Evolutionary conservation across 2,329 filamentous ascomycete species (phyloP), one percentile per base, ranked within the genome.

Genomic region (Polytolypa hystricis): DNA sequence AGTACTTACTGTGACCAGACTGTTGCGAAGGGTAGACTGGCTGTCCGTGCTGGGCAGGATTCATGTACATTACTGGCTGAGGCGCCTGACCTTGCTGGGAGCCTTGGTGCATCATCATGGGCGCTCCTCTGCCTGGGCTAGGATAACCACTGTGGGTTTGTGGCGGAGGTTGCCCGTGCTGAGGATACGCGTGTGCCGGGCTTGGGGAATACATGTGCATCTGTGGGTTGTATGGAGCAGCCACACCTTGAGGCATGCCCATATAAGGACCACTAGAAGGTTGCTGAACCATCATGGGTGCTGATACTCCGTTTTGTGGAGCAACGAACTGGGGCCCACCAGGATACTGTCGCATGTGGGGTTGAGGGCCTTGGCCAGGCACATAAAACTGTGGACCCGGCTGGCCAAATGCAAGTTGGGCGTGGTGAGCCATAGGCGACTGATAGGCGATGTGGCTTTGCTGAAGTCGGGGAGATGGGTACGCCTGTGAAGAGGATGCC

Each of bases 101-200:
- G 38, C 84, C 84, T 62, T 94, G 85, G 47, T 87, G 87, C 51
- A 80, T 83, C 89, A 96, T 96, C 79, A 93, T 85, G 2, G 84
- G 80, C 9, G 91, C 84, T 14, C 79, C 78, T 32, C 86, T 76
- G 39, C 84, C 79, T 1, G 89, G 89, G 55, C 89, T 95, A n/a
- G 85, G 83, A 53, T 84, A 94, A 11, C 85, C 84, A 29, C 74
- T 82, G 14, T 80, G 75, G 37, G 67, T 66, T 39, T 70, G 66
- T 42, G 66, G 50, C 26, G 65, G 64, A 43, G 67, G 60, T 14
- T 58, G 59, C 30, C 52, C 61, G 49, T 68, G 67, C 29, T 69
- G 68, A 23, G 71, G 70, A 44, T 77, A 76, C 60, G 79, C 69
- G 74, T 86, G 71, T 66, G 83, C 62, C 64, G 83, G 56, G 53